Conservation (phyloP, 2,329 filamentous ascomycete genomes). For the Hypoxylon sp. region DNA sequence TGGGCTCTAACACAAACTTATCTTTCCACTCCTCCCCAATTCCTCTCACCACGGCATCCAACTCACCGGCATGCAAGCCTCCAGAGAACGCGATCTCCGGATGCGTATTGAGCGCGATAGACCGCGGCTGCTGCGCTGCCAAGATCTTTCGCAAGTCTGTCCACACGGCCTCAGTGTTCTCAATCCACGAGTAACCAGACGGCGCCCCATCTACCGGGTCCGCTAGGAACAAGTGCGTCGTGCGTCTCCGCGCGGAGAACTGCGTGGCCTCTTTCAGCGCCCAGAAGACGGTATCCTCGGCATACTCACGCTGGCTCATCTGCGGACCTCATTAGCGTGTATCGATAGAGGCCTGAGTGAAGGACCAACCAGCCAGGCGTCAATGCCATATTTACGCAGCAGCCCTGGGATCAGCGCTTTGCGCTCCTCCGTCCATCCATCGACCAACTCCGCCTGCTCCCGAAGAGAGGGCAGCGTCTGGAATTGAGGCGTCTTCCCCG, state of each 20-base stretch:
- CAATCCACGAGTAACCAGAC: slow-evolving; percentile 61
- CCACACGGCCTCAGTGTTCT: slow-evolving; percentile 64
- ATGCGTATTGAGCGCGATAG: slow-evolving; percentile 63
- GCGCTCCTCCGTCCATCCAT: slow-evolving; percentile 62
- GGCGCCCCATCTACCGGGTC: slow-evolving; percentile 51
- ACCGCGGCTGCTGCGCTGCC: slow-evolving; percentile 54
- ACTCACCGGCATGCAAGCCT: slow-evolving; percentile 65
- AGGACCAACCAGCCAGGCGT: slow-evolving; percentile 63
- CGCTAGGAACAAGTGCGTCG: slow-evolving; percentile 65
- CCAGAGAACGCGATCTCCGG: slow-evolving; percentile 62
- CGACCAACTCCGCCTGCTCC: slow-evolving; percentile 61
- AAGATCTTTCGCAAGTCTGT: slow-evolving; percentile 57
- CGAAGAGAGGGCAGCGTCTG: slow-evolving; percentile 60
- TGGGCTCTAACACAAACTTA: slow-evolving; percentile 59
- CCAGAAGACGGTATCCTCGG: slow-evolving; percentile 67
- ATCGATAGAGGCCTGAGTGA: not conserved
- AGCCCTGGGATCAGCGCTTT: slow-evolving; percentile 59
- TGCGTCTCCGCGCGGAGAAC: slow-evolving; percentile 66
- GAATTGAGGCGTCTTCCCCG: slow-evolving; percentile 53
- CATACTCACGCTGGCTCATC: slow-evolving; percentile 67
- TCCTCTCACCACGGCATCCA: slow-evolving; percentile 54
- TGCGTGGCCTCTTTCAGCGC: slow-evolving; percentile 62
- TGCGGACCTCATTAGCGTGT: slow-evolving; percentile 39
- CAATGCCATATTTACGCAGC: slow-evolving; percentile 61
- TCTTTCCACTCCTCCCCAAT: slow-evolving; percentile 59